Base-by-base conservation (phyloP, 352 stramenopile genomes). In the Phytophthora multivora region DNA sequence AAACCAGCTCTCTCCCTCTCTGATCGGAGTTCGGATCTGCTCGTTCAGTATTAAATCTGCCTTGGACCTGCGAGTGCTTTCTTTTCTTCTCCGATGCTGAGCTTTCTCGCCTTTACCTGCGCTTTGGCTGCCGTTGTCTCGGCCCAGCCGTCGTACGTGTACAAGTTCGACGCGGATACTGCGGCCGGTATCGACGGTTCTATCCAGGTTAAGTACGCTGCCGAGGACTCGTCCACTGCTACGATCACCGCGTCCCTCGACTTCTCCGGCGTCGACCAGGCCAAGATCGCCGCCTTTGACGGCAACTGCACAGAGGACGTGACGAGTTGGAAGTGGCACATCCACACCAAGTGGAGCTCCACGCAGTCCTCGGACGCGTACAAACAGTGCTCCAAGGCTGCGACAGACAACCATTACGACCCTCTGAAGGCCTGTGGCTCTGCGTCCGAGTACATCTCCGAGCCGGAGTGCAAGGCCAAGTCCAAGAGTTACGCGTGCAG, bases 401-500 rank as follows among this genome's bases (percentile, higher is more conserved):
- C 66, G n/a, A 77, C 76, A 0, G 76, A 67, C 38, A 82, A 82
- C 58, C 80, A 87, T 63, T 88, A 80, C 61, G 80, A 90, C 63
- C 78, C 76, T 4, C 23, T 72, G 0, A 52, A 49, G 5, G 78
- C 76, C 0, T 90, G 80, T 40, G 78, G 78, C 2, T 45, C 76
- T 13, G 71, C 66, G 41, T 88, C 80, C 2, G 73, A 88, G 64
- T 77, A 74, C 59, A 59, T 60, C 1, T 60, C 53, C 0, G 65
- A 77, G 13, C 41, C 49, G 1, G 49, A 75, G 33, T 78, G 60
- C 43, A 69, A 69, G 50, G 31, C 59, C 1, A 69, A 73, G 26
- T 73, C 57, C 21, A 60, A 66, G 25, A 66, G 41, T 19, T 88
- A 88, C 59, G 35, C 46, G 0, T 90, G 80, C 60, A 81, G 39